A percentile compares a stretch with the other conserved stretches of the same genome.
These are phyloP conservation scores for Acacia acuminata DNA, from an alignment of 306 rosid species.

Conservation along the genomic window DNA sequence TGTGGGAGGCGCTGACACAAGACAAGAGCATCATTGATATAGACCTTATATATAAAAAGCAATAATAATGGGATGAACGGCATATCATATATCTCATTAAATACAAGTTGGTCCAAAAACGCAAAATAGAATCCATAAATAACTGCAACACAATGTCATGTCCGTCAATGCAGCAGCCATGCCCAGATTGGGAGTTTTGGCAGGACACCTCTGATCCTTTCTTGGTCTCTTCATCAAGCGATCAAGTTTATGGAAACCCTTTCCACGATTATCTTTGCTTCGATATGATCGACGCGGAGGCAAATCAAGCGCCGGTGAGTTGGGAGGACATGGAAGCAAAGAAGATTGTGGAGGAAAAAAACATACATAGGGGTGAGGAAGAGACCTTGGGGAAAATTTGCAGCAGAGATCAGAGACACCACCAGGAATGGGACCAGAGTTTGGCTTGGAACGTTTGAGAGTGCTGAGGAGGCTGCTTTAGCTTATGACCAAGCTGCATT, in stretches of 20 bases:
- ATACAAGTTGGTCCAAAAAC: too few species aligned
- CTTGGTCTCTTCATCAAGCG: background rate
- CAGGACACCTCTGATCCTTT: background rate
- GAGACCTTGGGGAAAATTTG: slow-evolving; percentile 72
- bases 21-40: too few species aligned
- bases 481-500: slow-evolving; percentile 74
- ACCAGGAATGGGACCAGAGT: slow-evolving; percentile 56
- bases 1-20: too few species aligned
- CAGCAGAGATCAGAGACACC: slow-evolving; percentile 69
- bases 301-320: background rate
- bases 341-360: background rate
- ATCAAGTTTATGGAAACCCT: too few species aligned
- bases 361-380: slow-evolving; percentile 47
- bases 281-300: background rate
- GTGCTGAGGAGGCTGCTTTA: slow-evolving; percentile 61
- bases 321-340: background rate
- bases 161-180: background rate
- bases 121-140: too few species aligned
- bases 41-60: too few species aligned
- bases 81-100: too few species aligned
- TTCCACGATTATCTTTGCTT: background rate
- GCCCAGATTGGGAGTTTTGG: background rate
- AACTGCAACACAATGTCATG: background rate
- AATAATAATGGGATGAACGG: too few species aligned
- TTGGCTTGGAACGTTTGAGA: slow-evolving; percentile 71